Evolutionary conservation across 345 rosid genomes (phyloP).

Genomic region (Gossypium mustelinum): DNA sequence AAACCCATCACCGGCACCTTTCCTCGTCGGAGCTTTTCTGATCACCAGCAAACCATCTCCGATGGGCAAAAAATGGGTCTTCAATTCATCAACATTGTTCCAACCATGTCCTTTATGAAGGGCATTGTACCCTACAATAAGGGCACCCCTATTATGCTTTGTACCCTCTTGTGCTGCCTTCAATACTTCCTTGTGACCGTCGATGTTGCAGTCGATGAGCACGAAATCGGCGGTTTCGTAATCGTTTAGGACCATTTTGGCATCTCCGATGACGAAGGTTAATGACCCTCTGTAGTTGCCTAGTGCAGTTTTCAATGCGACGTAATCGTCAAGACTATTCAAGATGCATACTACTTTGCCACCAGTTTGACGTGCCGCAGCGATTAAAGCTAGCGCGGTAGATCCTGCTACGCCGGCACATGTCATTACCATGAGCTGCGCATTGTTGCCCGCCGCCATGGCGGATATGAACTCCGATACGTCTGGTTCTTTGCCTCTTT

Average conservation of each 20-base stretch:
- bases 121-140: slow-evolving; percentile 48
- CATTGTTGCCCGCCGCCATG: slow-evolving; percentile 51
- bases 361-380: slow-evolving; percentile 46
- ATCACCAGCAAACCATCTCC: slow-evolving; percentile 45
- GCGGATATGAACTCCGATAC: slow-evolving; percentile 57
- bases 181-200: slow-evolving; percentile 18
- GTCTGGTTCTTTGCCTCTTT: slow-evolving; percentile 42
- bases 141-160: slow-evolving; percentile 11
- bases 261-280: slow-evolving; percentile 34
- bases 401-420: slow-evolving; percentile 18
- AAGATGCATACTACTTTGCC: slow-evolving; percentile 39
- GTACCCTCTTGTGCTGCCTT: slow-evolving; percentile 24
- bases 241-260: slow-evolving; percentile 23
- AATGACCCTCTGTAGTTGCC: slow-evolving; percentile 25
- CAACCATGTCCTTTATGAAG: slow-evolving; percentile 25
- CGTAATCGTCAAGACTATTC: background rate
- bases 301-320: slow-evolving; percentile 14
- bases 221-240: slow-evolving; percentile 39
- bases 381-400: slow-evolving; percentile 30
- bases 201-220: slow-evolving; percentile 38
- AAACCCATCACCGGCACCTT: background rate
- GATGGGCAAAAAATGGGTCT: slow-evolving; percentile 43
- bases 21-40: background rate
- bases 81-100: slow-evolving; percentile 14
- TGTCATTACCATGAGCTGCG: slow-evolving; percentile 44